phyloP scores from a whole-genome alignment of 73 alveolate genomes.

The Durusdinium trenchii region DNA sequence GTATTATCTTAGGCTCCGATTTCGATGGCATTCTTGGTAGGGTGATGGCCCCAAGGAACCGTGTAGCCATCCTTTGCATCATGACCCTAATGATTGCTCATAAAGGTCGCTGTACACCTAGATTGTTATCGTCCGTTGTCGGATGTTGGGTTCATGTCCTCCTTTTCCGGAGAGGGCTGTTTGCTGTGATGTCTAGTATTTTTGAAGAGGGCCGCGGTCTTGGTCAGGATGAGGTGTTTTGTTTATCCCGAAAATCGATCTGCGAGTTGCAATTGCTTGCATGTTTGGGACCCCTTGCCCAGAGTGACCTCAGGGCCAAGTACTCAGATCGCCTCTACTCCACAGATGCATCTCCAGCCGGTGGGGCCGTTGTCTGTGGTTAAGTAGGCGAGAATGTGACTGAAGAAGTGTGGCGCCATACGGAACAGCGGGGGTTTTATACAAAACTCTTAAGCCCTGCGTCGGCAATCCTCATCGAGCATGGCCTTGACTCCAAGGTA shows the following conservation, averaged over 20 bases:
- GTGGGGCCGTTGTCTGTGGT: background rate
- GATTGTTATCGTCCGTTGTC: background rate
- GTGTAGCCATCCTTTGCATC: background rate
- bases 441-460: background rate
- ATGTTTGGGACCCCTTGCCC: background rate
- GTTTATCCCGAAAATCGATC: background rate
- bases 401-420: constrained; percentile 24
- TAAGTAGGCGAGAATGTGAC: background rate
- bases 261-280: background rate
- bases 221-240: background rate
- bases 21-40: background rate
- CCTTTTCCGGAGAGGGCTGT: background rate
- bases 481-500: background rate
- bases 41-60: background rate
- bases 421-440: constrained; percentile 31
- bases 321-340: background rate
- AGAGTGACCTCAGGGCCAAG: background rate
- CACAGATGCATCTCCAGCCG: constrained; percentile 34
- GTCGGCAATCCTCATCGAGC: background rate
- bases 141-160: constrained; percentile 20
- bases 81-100: background rate
- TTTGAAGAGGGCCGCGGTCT: background rate
- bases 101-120: background rate
- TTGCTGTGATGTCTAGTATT: background rate
- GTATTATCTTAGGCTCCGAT: background rate